A percentile compares a stretch with the other conserved stretches of the same genome.
These are phyloP conservation scores for Quercus mongolica DNA, from an alignment of 306 rosid genomes.

Conservation along the genomic window DNA sequence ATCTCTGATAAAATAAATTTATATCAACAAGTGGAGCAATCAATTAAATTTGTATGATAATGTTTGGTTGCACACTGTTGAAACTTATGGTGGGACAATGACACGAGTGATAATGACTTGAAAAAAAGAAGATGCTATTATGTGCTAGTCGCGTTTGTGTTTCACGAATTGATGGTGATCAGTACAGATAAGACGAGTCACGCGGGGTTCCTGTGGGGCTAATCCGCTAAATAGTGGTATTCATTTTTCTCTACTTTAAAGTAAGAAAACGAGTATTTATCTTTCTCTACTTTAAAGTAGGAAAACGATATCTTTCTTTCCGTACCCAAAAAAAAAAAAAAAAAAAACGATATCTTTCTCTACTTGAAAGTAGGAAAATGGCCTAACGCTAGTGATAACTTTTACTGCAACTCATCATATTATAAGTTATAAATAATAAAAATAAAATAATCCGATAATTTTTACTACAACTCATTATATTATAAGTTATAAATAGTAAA, in stretches of 20 bases:
- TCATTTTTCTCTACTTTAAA: background rate
- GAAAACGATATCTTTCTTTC: no score
- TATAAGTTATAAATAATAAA: no score
- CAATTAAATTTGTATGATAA: background rate
- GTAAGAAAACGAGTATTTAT: no score
- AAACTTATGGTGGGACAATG: background rate
- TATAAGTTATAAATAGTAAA: no score
- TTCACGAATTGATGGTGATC: background rate
- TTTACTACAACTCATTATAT: no score
- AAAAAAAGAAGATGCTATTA: background rate
- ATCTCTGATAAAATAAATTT: no score
- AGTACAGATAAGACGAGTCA: background rate
- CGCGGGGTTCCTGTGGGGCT: slow-evolving; percentile 4
- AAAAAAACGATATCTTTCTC: background rate
- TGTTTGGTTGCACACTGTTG: background rate
- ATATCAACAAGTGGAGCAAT: background rate
- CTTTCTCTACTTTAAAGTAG: background rate
- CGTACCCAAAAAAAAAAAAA: no score
- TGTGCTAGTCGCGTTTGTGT: no score
- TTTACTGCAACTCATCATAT: no score
- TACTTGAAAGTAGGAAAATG: background rate
- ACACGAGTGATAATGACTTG: background rate
- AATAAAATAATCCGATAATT: no score
- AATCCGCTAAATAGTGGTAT: background rate
- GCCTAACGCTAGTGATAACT: fast-evolving